phyloP scores from a whole-genome alignment of 2,329 filamentous ascomycete genomes.

The Sporothrix euskadiensis region DNA sequence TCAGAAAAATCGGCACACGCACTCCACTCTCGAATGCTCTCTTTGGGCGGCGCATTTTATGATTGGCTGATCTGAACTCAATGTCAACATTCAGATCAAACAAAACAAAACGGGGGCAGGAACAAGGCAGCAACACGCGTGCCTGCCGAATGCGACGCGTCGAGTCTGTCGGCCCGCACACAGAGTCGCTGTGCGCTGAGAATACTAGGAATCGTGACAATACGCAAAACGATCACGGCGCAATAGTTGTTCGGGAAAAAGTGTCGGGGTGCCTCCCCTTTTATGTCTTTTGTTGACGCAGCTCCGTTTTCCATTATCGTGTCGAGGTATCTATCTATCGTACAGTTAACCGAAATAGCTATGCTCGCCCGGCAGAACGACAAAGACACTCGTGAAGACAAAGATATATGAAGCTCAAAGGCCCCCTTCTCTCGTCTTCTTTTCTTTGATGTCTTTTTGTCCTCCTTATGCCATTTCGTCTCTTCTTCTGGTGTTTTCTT shows the following conservation, averaged over 20 bases:
- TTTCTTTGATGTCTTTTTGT: not conserved
- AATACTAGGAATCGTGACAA: not conserved
- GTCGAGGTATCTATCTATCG: constrained; percentile 17
- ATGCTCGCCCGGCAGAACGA: constrained; percentile 10
- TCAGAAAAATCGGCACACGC: constrained; percentile 29
- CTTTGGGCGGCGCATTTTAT: not conserved
- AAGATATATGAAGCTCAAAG: not conserved
- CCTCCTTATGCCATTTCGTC: not conserved
- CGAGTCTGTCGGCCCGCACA: not conserved
- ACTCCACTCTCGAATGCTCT: not conserved
- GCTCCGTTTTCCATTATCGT: not conserved
- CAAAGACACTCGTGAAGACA: not conserved
- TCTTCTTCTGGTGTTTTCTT: not conserved
- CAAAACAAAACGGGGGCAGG: not conserved
- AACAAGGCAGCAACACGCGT: constrained; percentile 5
- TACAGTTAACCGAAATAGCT: constrained; percentile 3
- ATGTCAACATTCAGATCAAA: constrained; percentile 11
- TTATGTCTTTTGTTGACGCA: not conserved
- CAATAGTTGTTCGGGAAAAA: no score
- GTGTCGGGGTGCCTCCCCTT: not conserved
- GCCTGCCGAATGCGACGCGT: not conserved
- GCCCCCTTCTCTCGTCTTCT: not conserved
- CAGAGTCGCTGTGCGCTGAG: not conserved
- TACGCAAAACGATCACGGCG: not conserved
- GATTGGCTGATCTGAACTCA: constrained; percentile 1